Evolutionary conservation across 352 stramenopile species (phyloP).

Genomic region (Globisporangium cederbergense): DNA sequence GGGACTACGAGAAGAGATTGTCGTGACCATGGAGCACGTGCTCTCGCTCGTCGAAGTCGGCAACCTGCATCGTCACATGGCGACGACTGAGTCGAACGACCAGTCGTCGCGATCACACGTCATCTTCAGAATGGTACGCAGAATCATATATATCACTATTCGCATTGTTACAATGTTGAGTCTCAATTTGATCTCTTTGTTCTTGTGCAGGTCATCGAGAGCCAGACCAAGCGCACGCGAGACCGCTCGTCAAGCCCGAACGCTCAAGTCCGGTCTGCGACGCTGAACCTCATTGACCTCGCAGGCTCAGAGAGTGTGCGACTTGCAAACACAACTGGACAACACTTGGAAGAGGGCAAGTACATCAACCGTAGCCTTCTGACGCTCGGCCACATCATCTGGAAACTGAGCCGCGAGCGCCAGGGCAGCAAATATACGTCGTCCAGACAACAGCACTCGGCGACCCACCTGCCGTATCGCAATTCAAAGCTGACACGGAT

Average conservation of each 20-base stretch:
- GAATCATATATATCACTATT: neutral
- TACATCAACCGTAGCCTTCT: conserved; percentile 91
- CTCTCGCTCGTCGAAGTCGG: conserved; percentile 84
- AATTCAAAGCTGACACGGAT: conserved; percentile 98
- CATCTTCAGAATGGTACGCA: conserved; percentile 65
- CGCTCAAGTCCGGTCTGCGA: conserved; percentile 61
- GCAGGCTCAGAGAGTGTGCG: conserved; percentile 87
- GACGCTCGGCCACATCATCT: conserved; percentile 93
- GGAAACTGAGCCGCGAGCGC: conserved; percentile 82
- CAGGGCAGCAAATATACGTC: conserved; percentile 20
- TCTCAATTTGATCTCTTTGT: conserved; percentile 37
- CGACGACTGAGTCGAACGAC: conserved; percentile 71
- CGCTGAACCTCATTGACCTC: conserved; percentile 90
- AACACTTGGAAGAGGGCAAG: conserved; percentile 79
- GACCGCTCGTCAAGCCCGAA: conserved; percentile 14
- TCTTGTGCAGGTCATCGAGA: conserved; percentile 63
- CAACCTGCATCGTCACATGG: conserved; percentile 73
- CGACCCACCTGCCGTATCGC: conserved; percentile 92
- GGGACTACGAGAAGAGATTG: conserved; percentile 78
- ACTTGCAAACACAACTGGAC: conserved; percentile 70
- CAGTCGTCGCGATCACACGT: conserved; percentile 77
- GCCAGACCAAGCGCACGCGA: conserved; percentile 49
- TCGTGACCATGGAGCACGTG: conserved; percentile 75
- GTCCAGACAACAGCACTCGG: conserved; percentile 12
- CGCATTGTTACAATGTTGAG: conserved; percentile 16